Conservation (phyloP, 805 yeast genomes). For the Blastobotrys robertii region DNA sequence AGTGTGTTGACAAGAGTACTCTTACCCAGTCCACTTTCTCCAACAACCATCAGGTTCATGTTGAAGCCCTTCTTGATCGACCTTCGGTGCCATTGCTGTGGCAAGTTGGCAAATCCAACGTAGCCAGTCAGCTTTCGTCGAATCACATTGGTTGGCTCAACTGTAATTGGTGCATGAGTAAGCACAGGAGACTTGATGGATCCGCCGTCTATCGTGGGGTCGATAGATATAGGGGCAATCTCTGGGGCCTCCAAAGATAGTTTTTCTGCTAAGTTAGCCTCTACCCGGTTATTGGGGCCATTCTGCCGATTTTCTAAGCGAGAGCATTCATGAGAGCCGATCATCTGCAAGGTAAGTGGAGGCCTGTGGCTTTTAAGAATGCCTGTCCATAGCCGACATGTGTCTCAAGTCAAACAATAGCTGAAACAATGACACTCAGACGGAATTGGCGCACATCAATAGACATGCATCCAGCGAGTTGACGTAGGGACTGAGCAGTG, state of each 20-base stretch:
- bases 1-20: slow-evolving; percentile 51
- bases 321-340: too few relatives aligned
- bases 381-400: too few relatives aligned
- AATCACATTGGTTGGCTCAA: slow-evolving; percentile 16
- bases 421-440: too few relatives aligned
- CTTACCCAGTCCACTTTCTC: slow-evolving; percentile 73
- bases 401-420: too few relatives aligned
- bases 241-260: slow-evolving; percentile 13
- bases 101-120: slow-evolving; percentile 95
- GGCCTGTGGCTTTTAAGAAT: too few relatives aligned
- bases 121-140: slow-evolving; percentile 71
- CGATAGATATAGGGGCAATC: slow-evolving; percentile 12
- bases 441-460: too few relatives aligned
- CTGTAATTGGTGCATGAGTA: slow-evolving; percentile 2
- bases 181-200: slow-evolving; percentile 11
- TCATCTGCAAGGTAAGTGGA: too few relatives aligned
- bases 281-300: too few relatives aligned
- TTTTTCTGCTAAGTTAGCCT: not conserved
- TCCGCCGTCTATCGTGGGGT: slow-evolving; percentile 8
- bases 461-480: too few relatives aligned
- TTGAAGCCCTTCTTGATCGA: slow-evolving; percentile 83
- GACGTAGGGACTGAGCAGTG: too few relatives aligned
- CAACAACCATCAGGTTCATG: slow-evolving; percentile 78
- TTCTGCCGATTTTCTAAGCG: too few relatives aligned
- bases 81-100: slow-evolving; percentile 97